Base-by-base conservation (phyloP, 768 basidiomycete species). In the Pulveroboletus sp. region DNA sequence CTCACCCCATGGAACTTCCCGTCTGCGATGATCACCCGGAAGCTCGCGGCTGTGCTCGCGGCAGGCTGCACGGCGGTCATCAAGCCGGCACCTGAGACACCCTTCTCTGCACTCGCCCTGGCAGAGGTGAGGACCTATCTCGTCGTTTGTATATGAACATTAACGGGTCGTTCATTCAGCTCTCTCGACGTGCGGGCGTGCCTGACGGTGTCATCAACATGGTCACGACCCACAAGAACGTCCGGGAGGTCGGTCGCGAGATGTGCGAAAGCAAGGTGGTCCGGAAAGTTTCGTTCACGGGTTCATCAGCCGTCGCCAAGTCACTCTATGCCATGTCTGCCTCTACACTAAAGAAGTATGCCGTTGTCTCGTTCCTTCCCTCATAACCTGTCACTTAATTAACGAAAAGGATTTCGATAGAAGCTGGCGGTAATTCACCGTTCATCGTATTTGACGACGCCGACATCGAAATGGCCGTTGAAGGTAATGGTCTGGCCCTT, bases 361-460 rank as follows among this genome's bases (percentile, higher is more conserved):
- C 61, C 7, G 44, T 19, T 22, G 23, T 19, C 14, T 19, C 16
- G 19, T 39, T 43, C 19, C 6, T 29, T 30, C 16, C 20, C 10
- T 35, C n/a, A 16, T 40, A 10, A 11, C 22, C 49, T 23, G 41
- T 17, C n/a, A 17, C 39, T 54, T 24, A 54, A 37, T 30, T 30
- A 43, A 16, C 36, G 31, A 42, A 42, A 40, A 74, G 82, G 54
- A 64, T 83, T 10, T 91, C 91, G 2, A 68, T 93, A 31, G 93
- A 95, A 70, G 89, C 93, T 24, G 92, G 93, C 13, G 95, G 96
- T 24, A 98, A 98, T 57, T 83, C 94, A 0, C 89, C 95, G 0
- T 93, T 99, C 68, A 96, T 98, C 58, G 89, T 99, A 7, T 98
- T 99, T 65, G 89, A 93, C 55, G 96, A 98, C 62, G 95, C 93